phyloP scores from a whole-genome alignment of 2,329 filamentous ascomycete genomes.

The Cordyceps cateniannulata region DNA sequence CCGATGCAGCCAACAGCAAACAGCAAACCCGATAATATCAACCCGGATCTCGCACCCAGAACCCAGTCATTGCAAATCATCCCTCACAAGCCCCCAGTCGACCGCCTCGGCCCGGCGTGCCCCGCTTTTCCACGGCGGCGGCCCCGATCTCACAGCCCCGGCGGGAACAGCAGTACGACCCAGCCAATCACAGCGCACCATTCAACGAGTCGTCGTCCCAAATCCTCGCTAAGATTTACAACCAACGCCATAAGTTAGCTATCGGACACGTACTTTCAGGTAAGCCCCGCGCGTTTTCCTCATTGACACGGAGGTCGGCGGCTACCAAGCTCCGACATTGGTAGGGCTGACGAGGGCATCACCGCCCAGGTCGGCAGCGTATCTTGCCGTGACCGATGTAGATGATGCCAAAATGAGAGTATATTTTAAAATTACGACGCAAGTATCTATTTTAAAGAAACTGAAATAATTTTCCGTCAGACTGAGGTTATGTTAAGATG shows the following conservation, averaged over 20 bases:
- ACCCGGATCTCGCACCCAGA: no score
- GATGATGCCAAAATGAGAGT: constrained; percentile 11
- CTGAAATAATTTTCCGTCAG: no score
- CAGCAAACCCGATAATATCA: no score
- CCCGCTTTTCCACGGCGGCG: background rate
- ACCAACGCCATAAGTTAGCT: no score
- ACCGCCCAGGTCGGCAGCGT: background rate
- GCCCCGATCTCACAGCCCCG: background rate
- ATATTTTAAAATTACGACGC: background rate
- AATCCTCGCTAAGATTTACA: background rate
- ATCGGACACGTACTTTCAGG: background rate
- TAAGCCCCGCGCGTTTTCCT: background rate
- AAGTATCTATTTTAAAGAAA: background rate
- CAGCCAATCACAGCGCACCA: constrained; percentile 2
- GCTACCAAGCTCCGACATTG: background rate
- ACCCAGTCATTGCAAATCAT: no score
- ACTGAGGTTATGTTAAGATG: background rate
- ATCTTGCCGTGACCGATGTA: background rate
- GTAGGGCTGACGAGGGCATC: background rate
- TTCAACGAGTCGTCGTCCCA: no score
- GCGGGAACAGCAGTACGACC: background rate
- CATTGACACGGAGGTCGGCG: background rate
- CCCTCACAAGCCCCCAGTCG: no score
- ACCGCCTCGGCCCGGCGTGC: background rate
- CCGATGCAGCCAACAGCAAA: no score